Conservation (phyloP, 2,329 filamentous ascomycete genomes). For the Penicillium sp. region DNA sequence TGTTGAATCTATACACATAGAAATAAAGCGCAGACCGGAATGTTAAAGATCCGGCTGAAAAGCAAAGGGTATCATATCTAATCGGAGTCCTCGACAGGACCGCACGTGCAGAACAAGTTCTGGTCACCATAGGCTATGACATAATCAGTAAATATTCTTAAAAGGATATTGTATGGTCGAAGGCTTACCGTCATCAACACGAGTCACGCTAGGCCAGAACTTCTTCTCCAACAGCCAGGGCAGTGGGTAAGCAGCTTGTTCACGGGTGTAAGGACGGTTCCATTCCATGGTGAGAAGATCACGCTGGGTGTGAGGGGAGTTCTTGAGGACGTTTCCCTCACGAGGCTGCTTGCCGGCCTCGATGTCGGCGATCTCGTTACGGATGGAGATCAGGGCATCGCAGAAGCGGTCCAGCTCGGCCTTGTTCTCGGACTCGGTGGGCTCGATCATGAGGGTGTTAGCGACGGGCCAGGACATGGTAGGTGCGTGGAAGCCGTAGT, state of each 20-base stretch:
- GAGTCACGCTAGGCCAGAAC: slow-evolving; percentile 87
- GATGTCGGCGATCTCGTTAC: slow-evolving; percentile 75
- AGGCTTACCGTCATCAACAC: slow-evolving; percentile 76
- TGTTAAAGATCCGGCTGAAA: slow-evolving; percentile 12
- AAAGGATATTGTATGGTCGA: background rate
- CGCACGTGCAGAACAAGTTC: slow-evolving; percentile 93
- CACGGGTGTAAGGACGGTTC: slow-evolving; percentile 74
- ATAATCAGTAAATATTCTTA: slow-evolving; percentile 20
- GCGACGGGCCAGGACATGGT: slow-evolving; percentile 96
- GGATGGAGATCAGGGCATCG: slow-evolving; percentile 80
- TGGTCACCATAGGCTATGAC: slow-evolving; percentile 73
- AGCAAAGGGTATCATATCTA: slow-evolving; percentile 39
- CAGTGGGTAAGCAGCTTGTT: slow-evolving; percentile 82
- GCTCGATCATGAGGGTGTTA: slow-evolving; percentile 97
- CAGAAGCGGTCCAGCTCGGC: slow-evolving; percentile 91
- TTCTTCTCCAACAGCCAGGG: slow-evolving; percentile 87
- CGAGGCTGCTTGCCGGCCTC: slow-evolving; percentile 73
- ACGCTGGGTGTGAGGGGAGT: slow-evolving; percentile 76
- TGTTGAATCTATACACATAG: slow-evolving; percentile 33
- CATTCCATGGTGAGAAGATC: slow-evolving; percentile 74
- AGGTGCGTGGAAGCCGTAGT: slow-evolving; percentile 95
- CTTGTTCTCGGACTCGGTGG: slow-evolving; percentile 88
- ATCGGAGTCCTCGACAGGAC: slow-evolving; percentile 64
- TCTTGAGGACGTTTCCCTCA: slow-evolving; percentile 80
- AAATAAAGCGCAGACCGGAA: slow-evolving; percentile 5